Evolutionary conservation across 2,329 filamentous ascomycete species (phyloP), one percentile per base, ranked within the genome.

Genomic region (Exophiala aquamarina): DNA sequence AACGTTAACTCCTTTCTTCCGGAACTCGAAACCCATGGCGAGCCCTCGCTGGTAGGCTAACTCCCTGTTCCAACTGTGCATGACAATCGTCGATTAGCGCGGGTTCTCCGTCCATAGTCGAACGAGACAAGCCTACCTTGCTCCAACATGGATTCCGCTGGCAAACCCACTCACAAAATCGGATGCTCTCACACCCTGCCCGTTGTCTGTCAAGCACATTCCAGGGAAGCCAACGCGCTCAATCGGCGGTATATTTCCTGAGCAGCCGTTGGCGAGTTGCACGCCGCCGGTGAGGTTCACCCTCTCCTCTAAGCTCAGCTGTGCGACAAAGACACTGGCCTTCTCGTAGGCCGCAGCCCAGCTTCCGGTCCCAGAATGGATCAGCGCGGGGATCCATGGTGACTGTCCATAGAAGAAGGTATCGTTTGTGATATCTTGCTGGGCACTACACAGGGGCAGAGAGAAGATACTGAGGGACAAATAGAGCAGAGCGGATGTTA

Each of bases 1-100:
- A 6, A 74, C 61, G 51, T 74, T 63, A 9, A 70, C 61, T 13
- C 71, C 72, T 40, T 73, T 65, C 15, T 52, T 63, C 42, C 67
- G 71, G 40, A 67, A 65, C 50, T 74, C 72, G 2, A 49, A 50
- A 8, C 61, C 68, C 56, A 70, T 60, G 13, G 60, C 58, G 3
- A 57, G 33, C 4, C 62, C 67, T 13, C 67, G 56, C 4, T 62
- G 44, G 7, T 61, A 59, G 3, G 65, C 64, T 2, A 70, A 59
- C 3, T 52, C 49, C 19, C 58, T 62, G 45, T 70, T 71, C 67
- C 67, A 70, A 3, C n/a, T n/a, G n/a, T n/a, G n/a, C n/a, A n/a
- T n/a, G n/a, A n/a, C n/a, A n/a, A n/a, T n/a, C n/a, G n/a, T n/a
- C n/a, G n/a, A n/a, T n/a, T n/a, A n/a, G n/a, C n/a, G n/a, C n/a